A percentile compares a stretch with the other conserved stretches of the same genome.
phyloP scores from a whole-genome alignment of 768 basidiomycete species.

The Kwoniella heveanensis region DNA sequence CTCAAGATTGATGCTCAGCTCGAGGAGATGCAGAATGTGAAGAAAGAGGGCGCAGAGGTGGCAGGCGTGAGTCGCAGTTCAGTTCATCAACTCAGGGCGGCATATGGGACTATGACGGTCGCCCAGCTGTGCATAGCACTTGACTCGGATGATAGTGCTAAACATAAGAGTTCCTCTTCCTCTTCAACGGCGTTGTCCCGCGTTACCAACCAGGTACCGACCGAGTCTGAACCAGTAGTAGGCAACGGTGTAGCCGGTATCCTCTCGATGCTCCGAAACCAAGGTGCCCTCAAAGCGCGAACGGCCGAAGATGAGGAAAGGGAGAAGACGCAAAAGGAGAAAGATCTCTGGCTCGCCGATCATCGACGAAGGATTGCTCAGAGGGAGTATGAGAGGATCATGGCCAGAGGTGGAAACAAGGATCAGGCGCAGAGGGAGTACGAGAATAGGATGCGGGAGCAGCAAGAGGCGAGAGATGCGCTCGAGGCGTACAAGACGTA shows the following conservation, averaged over 20 bases:
- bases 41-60: slow-evolving; percentile 60
- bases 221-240: slow-evolving; percentile 74
- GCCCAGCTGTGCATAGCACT: background rate
- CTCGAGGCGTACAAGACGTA: slow-evolving; percentile 86
- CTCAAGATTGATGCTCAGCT: slow-evolving; percentile 67
- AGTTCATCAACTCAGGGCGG: background rate
- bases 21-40: slow-evolving; percentile 73
- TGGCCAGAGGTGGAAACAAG: slow-evolving; percentile 71
- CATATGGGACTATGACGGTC: background rate
- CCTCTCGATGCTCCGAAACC: slow-evolving; percentile 81
- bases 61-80: slow-evolving; percentile 49
- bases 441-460: slow-evolving; percentile 87
- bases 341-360: slow-evolving; percentile 87
- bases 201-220: slow-evolving; percentile 60
- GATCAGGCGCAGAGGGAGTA: slow-evolving; percentile 94
- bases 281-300: slow-evolving; percentile 77
- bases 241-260: slow-evolving; percentile 84
- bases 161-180: background rate
- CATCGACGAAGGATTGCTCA: slow-evolving; percentile 73
- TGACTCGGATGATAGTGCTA: background rate
- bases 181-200: background rate
- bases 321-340: slow-evolving; percentile 77
- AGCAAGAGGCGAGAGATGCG: slow-evolving; percentile 80
- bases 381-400: slow-evolving; percentile 76
- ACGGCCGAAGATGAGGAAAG: slow-evolving; percentile 69